phyloP scores from a whole-genome alignment of 2,329 filamentous ascomycete genomes.

The Beauveria rudraprayagi region DNA sequence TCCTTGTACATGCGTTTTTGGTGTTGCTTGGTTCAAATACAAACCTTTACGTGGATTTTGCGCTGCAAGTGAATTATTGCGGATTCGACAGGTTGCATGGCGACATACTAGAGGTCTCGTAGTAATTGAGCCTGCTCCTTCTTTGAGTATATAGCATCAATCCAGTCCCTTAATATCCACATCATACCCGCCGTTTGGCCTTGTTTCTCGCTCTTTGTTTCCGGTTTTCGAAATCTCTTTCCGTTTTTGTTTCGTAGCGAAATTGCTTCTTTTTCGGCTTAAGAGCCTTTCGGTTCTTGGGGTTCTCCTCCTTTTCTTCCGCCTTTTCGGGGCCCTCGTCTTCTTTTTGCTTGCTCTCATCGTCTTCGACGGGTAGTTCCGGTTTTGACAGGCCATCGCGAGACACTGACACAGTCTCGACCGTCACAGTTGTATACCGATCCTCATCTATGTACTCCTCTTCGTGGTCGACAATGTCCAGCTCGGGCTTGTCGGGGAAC shows the following conservation, averaged over 20 bases:
- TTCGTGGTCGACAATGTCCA: constrained; percentile 62
- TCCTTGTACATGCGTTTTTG: constrained; percentile 8
- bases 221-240: constrained; percentile 64
- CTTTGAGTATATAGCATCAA: constrained; percentile 10
- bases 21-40: neutral
- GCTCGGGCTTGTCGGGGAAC: constrained; percentile 43
- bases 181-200: constrained; percentile 18
- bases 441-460: constrained; percentile 97
- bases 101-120: constrained; percentile 11
- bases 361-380: constrained; percentile 29
- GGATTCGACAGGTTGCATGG: constrained; percentile 8
- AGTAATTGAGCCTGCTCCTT: constrained; percentile 10
- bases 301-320: neutral
- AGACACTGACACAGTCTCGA: constrained; percentile 78
- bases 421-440: constrained; percentile 87
- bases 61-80: constrained; percentile 2
- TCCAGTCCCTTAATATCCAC: neutral
- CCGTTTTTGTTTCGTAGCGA: constrained; percentile 81
- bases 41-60: constrained; percentile 2
- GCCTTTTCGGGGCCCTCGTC: constrained; percentile 21
- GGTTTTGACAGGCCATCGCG: constrained; percentile 61
- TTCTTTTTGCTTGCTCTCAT: constrained; percentile 22
- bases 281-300: constrained; percentile 18
- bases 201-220: constrained; percentile 63
- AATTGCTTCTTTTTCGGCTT: constrained; percentile 89